Conservation (phyloP, 2,329 filamentous ascomycete species). For the Colletotrichum tanaceti region DNA sequence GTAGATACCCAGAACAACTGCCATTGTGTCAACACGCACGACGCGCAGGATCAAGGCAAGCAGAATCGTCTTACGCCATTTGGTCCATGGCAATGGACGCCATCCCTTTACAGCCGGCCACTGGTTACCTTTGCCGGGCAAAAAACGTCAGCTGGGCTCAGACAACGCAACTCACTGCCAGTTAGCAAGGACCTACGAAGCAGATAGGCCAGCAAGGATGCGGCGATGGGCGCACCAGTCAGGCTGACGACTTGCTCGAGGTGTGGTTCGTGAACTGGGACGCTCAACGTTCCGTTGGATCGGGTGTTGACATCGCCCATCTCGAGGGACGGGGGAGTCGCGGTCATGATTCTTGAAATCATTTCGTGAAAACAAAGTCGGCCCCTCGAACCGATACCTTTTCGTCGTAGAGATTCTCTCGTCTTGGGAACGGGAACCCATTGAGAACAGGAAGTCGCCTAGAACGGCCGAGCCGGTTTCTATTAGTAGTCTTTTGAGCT, state of each 20-base stretch:
- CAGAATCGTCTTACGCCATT: neutral
- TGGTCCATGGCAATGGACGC: constrained; percentile 16
- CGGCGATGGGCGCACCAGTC: neutral
- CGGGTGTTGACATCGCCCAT: neutral
- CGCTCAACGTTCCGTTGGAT: neutral
- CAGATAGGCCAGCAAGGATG: neutral
- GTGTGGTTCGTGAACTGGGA: neutral
- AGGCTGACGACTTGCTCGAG: constrained; percentile 21
- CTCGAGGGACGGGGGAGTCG: neutral
- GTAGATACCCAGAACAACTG: constrained; percentile 16
- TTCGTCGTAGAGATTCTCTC: neutral
- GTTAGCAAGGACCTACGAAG: neutral
- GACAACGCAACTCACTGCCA: neutral
- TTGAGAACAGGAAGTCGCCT: too few species aligned
- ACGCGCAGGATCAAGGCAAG: neutral
- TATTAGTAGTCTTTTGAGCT: neutral
- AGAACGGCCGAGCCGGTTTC: neutral
- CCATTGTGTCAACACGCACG: too few species aligned
- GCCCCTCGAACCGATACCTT: neutral
- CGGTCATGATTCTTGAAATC: too few species aligned
- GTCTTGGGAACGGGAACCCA: neutral
- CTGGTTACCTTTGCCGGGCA: constrained; percentile 3
- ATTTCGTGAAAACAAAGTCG: too few species aligned
- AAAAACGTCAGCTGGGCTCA: neutral
- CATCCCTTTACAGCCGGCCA: constrained; percentile 8